phyloP scores from a whole-genome alignment of 192 early-diverging fungal species.

The Entomortierella lignicola region DNA sequence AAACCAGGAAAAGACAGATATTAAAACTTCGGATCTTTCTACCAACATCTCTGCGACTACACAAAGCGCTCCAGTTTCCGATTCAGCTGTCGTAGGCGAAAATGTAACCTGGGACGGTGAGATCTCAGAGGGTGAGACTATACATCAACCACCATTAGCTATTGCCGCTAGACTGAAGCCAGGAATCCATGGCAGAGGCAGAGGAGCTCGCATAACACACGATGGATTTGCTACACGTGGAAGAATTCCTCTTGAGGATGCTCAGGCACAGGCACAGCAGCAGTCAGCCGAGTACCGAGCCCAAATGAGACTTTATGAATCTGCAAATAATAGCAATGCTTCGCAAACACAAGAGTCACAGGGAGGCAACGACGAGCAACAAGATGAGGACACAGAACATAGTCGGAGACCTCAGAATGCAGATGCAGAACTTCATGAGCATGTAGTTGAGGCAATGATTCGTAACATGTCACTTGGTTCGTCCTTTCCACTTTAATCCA shows the following conservation, averaged over 20 bases:
- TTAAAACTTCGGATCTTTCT: too few species aligned
- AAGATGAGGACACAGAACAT: neutral
- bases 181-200: constrained; percentile 19
- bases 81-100: too few species aligned
- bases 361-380: neutral
- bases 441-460: constrained; percentile 34
- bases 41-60: too few species aligned
- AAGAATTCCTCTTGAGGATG: constrained; percentile 13
- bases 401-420: neutral
- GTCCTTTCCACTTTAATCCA: constrained; percentile 9
- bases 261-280: constrained; percentile 24
- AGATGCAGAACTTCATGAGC: constrained; percentile 2
- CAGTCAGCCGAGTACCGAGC: constrained; percentile 11
- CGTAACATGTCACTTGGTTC: constrained; percentile 31
- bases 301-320: neutral
- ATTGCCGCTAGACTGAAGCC: constrained; percentile 30
- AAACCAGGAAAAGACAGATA: too few species aligned
- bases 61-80: too few species aligned
- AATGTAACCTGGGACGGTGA: too few species aligned
- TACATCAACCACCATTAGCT: constrained; percentile 9
- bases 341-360: neutral
- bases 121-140: neutral
- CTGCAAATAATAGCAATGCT: neutral
- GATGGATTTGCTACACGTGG: constrained; percentile 20
- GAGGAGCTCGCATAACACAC: constrained; percentile 11